Percentiles rank a stretch among this genome's conserved stretches.
Evolutionary conservation across 176 grass and related monocot species (phyloP).

Genomic region (Oryza coarctata): DNA sequence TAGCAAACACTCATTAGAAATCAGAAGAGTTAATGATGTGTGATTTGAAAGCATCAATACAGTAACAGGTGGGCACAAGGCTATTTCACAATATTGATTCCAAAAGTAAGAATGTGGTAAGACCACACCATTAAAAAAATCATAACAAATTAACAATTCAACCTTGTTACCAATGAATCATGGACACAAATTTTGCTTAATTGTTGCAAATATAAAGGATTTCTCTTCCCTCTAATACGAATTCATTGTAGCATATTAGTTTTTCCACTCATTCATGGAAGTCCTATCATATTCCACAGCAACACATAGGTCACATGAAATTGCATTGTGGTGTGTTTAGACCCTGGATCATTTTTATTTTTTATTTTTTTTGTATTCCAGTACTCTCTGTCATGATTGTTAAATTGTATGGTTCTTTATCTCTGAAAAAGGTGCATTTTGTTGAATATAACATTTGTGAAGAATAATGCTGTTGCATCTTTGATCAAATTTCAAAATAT

Average conservation of each 20-base stretch:
- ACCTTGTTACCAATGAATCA: neutral
- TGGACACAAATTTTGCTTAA: neutral
- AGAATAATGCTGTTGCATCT: neutral
- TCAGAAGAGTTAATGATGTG: neutral
- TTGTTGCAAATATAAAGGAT: neutral
- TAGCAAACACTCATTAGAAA: conserved; percentile 18
- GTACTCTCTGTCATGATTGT: neutral
- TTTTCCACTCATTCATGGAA: neutral
- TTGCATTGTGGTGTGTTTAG: neutral
- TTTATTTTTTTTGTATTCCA: neutral
- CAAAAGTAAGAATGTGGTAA: neutral
- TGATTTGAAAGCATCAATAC: neutral
- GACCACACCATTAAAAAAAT: neutral
- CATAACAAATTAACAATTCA: neutral
- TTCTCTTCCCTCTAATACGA: neutral
- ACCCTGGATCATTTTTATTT: neutral
- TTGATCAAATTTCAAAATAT: neutral
- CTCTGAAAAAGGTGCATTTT: neutral
- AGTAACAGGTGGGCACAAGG: conserved; percentile 5
- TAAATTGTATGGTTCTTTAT: neutral
- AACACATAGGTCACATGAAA: neutral
- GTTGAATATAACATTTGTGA: neutral
- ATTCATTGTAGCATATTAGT: neutral
- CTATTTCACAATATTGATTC: neutral
- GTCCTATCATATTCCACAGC: neutral